phyloP scores from a whole-genome alignment of 2,329 filamentous ascomycete species.

The Botrytis pseudocinerea region DNA sequence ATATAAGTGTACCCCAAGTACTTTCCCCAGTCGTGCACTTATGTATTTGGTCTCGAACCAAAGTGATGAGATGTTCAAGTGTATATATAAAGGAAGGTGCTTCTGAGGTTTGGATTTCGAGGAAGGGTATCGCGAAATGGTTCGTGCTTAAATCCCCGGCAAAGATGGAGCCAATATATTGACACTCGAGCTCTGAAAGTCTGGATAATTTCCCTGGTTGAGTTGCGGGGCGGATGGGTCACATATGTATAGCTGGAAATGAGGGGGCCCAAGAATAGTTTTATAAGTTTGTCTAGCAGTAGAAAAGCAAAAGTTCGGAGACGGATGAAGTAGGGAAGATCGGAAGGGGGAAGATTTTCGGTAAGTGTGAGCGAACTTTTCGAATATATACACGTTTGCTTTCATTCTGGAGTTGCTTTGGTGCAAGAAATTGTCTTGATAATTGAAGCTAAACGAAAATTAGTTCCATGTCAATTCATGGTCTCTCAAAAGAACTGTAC shows the following conservation, averaged over 20 bases:
- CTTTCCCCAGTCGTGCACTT: constrained; percentile 16
- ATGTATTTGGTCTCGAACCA: neutral
- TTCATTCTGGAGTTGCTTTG: neutral
- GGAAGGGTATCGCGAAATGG: constrained; percentile 3
- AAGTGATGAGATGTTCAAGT: neutral
- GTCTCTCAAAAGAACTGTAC: neutral
- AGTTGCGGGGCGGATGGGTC: constrained; percentile 8
- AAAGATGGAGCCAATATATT: constrained; percentile 4
- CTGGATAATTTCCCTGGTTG: constrained; percentile 8
- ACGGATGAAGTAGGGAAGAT: too few species aligned
- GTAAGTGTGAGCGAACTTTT: neutral
- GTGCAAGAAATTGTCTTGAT: neutral
- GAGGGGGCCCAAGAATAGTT: neutral
- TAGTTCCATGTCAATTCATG: neutral
- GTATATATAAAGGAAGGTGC: neutral
- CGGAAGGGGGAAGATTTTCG: neutral
- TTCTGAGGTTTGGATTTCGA: neutral
- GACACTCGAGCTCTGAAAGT: constrained; percentile 4
- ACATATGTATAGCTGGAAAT: neutral
- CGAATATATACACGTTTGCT: neutral
- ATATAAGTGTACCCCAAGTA: neutral
- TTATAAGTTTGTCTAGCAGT: neutral
- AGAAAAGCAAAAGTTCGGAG: neutral
- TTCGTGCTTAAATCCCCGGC: constrained; percentile 8
- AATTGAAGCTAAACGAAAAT: neutral